Base-by-base conservation (phyloP, 495 filamentous ascomycete genomes). In the Aspergillus incahuasiensis region DNA sequence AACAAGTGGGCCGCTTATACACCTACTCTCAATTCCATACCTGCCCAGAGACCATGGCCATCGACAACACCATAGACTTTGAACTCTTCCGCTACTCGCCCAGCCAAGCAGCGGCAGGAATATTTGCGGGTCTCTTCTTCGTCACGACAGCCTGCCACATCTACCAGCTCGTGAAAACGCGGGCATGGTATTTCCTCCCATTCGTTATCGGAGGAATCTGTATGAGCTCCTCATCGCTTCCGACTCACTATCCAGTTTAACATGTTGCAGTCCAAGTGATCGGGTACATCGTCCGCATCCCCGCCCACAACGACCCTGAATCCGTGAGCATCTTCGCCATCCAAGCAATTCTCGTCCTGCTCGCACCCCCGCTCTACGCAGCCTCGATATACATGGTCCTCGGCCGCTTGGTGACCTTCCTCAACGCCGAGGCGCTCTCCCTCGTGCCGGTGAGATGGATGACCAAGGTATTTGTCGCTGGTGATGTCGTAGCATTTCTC, bases 131-230 rank as follows among this genome's bases (percentile, higher is more conserved):
- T 15, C 64, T 85, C 81, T 88, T 67, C 56, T 57, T 54, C 28
- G 71, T 49, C 9, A 63, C 73, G 0, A 67, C 79, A 5, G 13
- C 72, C 1, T 54, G 65, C 2, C 85, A 88, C 55, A 22, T 65
- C 24, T 74, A 69, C 46, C 76, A 82, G 48, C 52, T 86, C 6
- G 42, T 73, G 35, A 28, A 28, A 28, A 4, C 25, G 16, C 69
- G 71, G 54, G 79, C 75, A 9, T 87, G 79, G 79, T 87, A 82
- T 63, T 82, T 87, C 44, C 77, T 79, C 7, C 77, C 85, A 0
- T 75, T 87, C 21, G 47, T 82, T 5, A 56, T 85, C 28, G 84
- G 83, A 9, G 79, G 80, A 35, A 49, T 79, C 15, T 82, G 82
- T 82, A 74, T 30, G 43, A 30, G 6, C 12, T 1, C 42, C 3